These are phyloP conservation scores for Linum trigynum DNA, from an alignment of 345 rosid genomes.

Conservation along the genomic window DNA sequence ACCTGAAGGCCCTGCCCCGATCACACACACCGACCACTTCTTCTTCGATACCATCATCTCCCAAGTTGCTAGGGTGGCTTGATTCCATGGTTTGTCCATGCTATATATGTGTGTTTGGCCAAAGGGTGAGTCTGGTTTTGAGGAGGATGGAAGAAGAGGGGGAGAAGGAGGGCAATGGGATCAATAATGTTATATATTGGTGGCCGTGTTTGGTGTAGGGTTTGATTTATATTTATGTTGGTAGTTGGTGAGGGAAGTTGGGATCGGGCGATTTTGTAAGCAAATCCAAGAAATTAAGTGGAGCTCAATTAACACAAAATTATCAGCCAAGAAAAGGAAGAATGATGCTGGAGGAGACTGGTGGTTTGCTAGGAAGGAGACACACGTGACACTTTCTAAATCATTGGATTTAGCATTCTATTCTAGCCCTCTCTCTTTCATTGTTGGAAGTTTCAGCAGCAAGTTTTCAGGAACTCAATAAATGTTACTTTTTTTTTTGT, in stretches of 20 bases:
- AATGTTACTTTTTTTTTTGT: background rate
- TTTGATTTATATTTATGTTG: background rate
- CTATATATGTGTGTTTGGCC: background rate
- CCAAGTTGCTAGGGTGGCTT: constrained; percentile 34
- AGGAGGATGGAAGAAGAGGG: background rate
- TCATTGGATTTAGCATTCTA: background rate
- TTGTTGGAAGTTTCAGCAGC: background rate
- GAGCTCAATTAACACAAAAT: background rate
- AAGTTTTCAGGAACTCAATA: background rate
- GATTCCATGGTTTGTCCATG: background rate
- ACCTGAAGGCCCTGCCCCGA: constrained; percentile 96
- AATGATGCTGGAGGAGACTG: constrained; percentile 14
- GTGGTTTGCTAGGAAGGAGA: constrained; percentile 25
- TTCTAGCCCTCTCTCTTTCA: background rate
- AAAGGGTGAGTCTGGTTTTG: background rate
- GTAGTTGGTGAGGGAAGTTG: background rate
- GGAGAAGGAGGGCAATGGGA: background rate
- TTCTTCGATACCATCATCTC: constrained; percentile 23
- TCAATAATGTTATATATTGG: background rate
- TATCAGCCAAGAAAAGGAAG: background rate
- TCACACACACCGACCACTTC: constrained; percentile 47
- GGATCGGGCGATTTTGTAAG: background rate
- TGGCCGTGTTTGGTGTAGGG: background rate
- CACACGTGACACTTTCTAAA: constrained; percentile 23
- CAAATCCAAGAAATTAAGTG: background rate